Conservation (phyloP, 1,284 basidiomycete species). For the Fomitopsis betulina region DNA sequence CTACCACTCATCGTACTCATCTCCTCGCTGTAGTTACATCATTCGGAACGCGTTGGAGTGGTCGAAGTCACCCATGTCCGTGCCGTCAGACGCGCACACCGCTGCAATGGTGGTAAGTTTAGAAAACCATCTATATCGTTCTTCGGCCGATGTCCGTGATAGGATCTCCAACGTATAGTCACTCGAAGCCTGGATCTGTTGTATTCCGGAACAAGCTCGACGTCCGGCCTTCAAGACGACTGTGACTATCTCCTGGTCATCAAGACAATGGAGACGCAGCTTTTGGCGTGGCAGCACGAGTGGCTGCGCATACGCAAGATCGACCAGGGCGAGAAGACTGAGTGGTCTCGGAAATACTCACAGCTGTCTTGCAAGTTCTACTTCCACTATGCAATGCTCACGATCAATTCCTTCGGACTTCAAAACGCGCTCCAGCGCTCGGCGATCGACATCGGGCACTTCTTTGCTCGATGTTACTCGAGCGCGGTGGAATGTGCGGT, state of each 20-base stretch:
- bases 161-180: slow-evolving; percentile 86
- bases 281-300: slow-evolving; percentile 63
- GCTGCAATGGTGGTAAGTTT: slow-evolving; percentile 66
- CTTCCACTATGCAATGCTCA: slow-evolving; percentile 80
- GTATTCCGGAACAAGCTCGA: slow-evolving; percentile 78
- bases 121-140: neutral
- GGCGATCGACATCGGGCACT: slow-evolving; percentile 76
- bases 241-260: slow-evolving; percentile 84
- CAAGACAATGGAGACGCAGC: slow-evolving; percentile 81
- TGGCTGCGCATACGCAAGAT: slow-evolving; percentile 41
- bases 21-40: slow-evolving; percentile 56
- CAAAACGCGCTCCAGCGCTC: slow-evolving; percentile 86
- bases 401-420: slow-evolving; percentile 92
- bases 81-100: slow-evolving; percentile 59
- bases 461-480: slow-evolving; percentile 80
- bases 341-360: slow-evolving; percentile 39
- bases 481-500: slow-evolving; percentile 67
- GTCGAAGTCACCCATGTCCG: slow-evolving; percentile 58
- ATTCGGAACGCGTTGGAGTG: slow-evolving; percentile 81
- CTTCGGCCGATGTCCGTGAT: slow-evolving; percentile 4
- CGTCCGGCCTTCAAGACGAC: slow-evolving; percentile 83
- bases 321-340: slow-evolving; percentile 8
- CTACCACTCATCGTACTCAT: slow-evolving; percentile 11
- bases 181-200: slow-evolving; percentile 87
- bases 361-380: slow-evolving; percentile 67